A percentile compares a stretch with the other conserved stretches of the same genome.
These are phyloP conservation scores for Globisporangium paroecandrum DNA, from an alignment of 352 stramenopile species.

Conservation along the genomic window DNA sequence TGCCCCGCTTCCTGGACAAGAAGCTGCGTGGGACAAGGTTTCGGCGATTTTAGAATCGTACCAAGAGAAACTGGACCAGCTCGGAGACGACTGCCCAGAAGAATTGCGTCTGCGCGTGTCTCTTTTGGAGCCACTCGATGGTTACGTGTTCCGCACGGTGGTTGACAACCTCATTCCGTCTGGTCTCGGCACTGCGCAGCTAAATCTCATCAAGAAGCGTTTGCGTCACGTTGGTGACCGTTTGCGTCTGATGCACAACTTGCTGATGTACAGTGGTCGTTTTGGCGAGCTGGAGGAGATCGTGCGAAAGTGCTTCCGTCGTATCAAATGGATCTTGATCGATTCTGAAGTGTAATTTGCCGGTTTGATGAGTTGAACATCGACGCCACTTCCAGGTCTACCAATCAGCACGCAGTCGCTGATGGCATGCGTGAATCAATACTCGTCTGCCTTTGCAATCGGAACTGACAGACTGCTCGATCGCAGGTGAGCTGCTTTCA, in stretches of 20 bases:
- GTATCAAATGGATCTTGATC: conserved; percentile 91
- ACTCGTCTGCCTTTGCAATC: neutral
- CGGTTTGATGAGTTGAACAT: neutral
- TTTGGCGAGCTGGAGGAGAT: conserved; percentile 85
- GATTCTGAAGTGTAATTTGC: conserved; percentile 80
- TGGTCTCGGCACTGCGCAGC: conserved; percentile 74
- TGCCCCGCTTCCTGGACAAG: conserved; percentile 60
- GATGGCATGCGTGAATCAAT: neutral
- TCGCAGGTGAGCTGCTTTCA: neutral
- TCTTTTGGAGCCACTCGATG: conserved; percentile 74
- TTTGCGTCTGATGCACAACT: conserved; percentile 85
- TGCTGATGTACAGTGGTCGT: conserved; percentile 86
- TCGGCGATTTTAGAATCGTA: conserved; percentile 61
- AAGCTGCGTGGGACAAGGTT: conserved; percentile 72
- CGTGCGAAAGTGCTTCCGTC: conserved; percentile 88
- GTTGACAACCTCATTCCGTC: conserved; percentile 85
- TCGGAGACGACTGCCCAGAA: conserved; percentile 60
- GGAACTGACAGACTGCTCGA: neutral
- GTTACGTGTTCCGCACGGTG: conserved; percentile 84
- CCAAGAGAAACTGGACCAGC: conserved; percentile 65
- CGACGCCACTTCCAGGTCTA: neutral
- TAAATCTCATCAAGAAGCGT: conserved; percentile 88
- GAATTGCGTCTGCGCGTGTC: conserved; percentile 67
- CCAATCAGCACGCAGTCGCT: neutral
- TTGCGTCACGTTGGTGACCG: conserved; percentile 83